Base-by-base conservation (phyloP, 1,284 basidiomycete genomes). In the Entoloma clypeatum region DNA sequence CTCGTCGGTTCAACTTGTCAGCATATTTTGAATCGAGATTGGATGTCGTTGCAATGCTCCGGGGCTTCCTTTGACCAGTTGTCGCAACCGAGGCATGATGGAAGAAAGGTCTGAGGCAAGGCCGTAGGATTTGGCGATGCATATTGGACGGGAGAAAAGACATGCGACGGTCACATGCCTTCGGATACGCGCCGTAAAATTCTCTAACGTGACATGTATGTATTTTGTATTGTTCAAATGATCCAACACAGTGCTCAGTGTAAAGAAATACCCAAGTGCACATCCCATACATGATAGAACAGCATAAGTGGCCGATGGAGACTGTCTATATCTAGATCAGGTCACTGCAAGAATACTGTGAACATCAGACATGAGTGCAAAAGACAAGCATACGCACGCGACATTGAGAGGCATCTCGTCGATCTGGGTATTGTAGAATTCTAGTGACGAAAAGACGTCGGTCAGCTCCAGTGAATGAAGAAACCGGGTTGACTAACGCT, bases 361-460 rank as follows among this genome's bases (percentile, higher is more conserved):
- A 44, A 18, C 17, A 32, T 39, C 32, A 19, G 18, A 35, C 22
- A 16, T 16, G 10, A 19, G n/a, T 13, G 11, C 8, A 5, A 11
- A 16, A 26, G 16, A 7, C 29, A 11, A 26, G 24, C 13, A 37
- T 39, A 62, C 60, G 44, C 46, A 62, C 58, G 90, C 90, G 63
- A 93, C 88, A 71, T 92, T 91, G 63, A 92, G 75, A 55, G 91
- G 91, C 90, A 94, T 93, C 75, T 92, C 87, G 68, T 90, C 88
- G 66, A 92, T 87, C 68, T 90, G 86, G 43, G 86, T 89, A 75
- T 86, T 86, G 74, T 83, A 83, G 64, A 84, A 85, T 62, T 83
- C 77, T 82, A 62, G 7, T 43, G 34, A 27, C 30, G 11, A 26
- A 18, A 8, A 38, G 19, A 37, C 18, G 36, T 5, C 19, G 18